phyloP scores from a whole-genome alignment of 129 eudicot species.

The Lonicera japonica region DNA sequence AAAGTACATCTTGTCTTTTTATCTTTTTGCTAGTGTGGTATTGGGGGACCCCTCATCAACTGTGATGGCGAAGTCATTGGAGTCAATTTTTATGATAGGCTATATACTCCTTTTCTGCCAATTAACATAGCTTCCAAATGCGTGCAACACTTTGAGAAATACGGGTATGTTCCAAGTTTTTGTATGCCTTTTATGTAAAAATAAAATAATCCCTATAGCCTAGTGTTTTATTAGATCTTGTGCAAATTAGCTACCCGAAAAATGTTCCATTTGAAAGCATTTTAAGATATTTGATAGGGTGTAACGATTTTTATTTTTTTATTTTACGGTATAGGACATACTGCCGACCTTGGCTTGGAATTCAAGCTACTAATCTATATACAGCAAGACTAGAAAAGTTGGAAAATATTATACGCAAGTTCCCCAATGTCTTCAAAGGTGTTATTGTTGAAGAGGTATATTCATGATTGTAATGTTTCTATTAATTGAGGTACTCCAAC shows the following conservation, averaged over 20 bases:
- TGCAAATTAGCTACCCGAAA: too few species aligned
- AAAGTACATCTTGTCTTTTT: too few species aligned
- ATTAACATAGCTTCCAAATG: slow-evolving; percentile 5
- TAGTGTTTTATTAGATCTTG: too few species aligned
- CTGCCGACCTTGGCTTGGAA: slow-evolving; percentile 7
- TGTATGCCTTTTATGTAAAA: too few species aligned
- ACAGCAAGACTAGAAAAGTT: background rate
- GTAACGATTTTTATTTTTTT: too few species aligned
- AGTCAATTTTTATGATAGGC: background rate
- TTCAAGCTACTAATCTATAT: slow-evolving; percentile 1
- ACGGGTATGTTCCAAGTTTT: slow-evolving; percentile 2
- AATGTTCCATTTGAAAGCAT: too few species aligned
- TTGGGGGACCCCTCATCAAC: slow-evolving; percentile 7
- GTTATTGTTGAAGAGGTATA: slow-evolving; percentile 1
- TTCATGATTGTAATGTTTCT: too few species aligned
- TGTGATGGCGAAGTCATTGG: slow-evolving; percentile 9
- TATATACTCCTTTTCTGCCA: background rate
- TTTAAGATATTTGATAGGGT: too few species aligned
- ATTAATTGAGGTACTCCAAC: too few species aligned
- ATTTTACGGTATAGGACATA: background rate
- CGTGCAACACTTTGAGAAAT: background rate
- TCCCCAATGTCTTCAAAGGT: slow-evolving; percentile 5
- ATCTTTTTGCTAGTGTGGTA: too few species aligned
- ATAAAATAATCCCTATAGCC: too few species aligned
- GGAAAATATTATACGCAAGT: slow-evolving; percentile 1